These are phyloP conservation scores for Dendrobium nobile DNA, from an alignment of 106 monocot species.

Conservation along the genomic window DNA sequence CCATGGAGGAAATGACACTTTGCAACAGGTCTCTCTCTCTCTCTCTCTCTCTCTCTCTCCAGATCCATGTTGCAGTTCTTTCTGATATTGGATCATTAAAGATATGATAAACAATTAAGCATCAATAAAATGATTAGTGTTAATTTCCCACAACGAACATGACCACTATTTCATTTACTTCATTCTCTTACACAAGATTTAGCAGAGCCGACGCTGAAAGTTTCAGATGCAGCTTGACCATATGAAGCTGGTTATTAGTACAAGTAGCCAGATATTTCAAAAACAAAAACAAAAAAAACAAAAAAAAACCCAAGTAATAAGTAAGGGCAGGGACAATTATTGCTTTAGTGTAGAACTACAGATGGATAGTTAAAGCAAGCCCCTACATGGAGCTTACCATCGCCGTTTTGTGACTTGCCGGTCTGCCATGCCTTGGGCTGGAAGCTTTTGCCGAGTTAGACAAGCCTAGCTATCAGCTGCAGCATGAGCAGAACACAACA, in stretches of 20 bases:
- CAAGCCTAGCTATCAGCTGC: not conserved
- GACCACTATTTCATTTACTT: not conserved
- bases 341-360: not conserved
- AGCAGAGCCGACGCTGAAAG: not conserved
- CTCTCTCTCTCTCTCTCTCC: too few species aligned
- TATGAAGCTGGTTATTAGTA: not conserved
- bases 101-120: not conserved
- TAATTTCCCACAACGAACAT: not conserved
- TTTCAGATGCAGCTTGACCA: not conserved
- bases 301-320: not conserved
- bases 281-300: not conserved
- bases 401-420: conserved; percentile 16
- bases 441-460: not conserved
- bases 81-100: not conserved
- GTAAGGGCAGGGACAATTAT: not conserved
- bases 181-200: not conserved
- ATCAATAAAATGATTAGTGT: conserved; percentile 2
- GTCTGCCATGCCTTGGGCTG: conserved; percentile 10
- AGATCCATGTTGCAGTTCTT: not conserved
- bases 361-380: not conserved
- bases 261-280: not conserved
- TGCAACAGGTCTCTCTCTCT: not conserved
- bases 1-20: not conserved
- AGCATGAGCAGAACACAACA: conserved; percentile 8
- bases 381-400: conserved; percentile 2